phyloP scores from a whole-genome alignment of 2,329 filamentous ascomycete genomes.

The Aspergillus fischeri region DNA sequence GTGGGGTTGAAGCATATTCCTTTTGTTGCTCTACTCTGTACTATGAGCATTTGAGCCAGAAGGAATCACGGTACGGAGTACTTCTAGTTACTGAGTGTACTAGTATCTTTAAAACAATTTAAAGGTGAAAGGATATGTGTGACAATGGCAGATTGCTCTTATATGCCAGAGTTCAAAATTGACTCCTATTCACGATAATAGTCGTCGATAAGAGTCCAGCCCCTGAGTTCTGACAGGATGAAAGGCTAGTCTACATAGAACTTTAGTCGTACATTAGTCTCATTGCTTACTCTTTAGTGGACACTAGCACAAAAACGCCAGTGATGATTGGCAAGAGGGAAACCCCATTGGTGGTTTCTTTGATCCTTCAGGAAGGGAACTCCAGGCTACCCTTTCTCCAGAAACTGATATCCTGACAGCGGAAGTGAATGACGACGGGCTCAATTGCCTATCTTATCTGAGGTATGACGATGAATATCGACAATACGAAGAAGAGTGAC shows the following conservation, averaged over 20 bases:
- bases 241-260: not conserved
- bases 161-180: not conserved
- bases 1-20: not conserved
- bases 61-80: not conserved
- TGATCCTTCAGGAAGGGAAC: not conserved
- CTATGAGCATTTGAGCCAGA: not conserved
- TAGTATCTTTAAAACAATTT: not conserved
- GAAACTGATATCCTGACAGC: not conserved
- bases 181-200: no score
- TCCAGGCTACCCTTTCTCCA: not conserved
- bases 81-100: not conserved
- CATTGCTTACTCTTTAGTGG: not conserved
- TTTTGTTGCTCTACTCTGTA: not conserved
- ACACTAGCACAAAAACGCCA: not conserved
- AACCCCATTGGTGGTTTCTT: not conserved
- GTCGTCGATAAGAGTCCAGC: not conserved
- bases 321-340: slow-evolving; percentile 3
- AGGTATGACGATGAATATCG: not conserved
- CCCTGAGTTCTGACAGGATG: not conserved
- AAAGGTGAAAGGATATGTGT: not conserved
- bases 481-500: not conserved
- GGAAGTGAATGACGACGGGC: not conserved
- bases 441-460: not conserved
- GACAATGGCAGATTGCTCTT: not conserved
- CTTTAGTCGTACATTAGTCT: not conserved